A percentile compares a stretch with the other conserved stretches of the same genome.
Evolutionary conservation across 2,329 filamentous ascomycete genomes (phyloP).

Genomic region (Fusarium circinatum): DNA sequence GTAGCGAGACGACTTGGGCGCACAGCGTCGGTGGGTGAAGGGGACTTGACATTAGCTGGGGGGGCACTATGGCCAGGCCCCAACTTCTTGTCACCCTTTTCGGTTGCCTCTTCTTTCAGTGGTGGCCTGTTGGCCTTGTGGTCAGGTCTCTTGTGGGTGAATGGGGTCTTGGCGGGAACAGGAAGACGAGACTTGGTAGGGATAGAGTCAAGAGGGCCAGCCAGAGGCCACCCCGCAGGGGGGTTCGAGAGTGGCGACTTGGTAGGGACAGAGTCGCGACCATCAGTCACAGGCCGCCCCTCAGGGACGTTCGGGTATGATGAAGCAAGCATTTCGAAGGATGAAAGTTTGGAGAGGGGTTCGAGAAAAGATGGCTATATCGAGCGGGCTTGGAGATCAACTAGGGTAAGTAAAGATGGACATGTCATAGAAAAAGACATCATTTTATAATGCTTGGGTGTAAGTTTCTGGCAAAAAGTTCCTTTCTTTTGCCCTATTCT

Average conservation of each 20-base stretch:
- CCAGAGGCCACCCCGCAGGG: neutral
- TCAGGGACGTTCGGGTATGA: too few species aligned
- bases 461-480: neutral
- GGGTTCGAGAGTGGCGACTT: neutral
- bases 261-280: neutral
- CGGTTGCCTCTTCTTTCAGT: neutral
- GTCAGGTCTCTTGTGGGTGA: neutral
- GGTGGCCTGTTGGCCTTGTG: neutral
- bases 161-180: neutral
- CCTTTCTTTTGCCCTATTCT: neutral
- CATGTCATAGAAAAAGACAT: neutral
- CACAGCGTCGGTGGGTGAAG: neutral
- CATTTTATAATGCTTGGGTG: neutral
- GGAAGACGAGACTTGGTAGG: neutral
- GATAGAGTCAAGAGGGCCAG: neutral
- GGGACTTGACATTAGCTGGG: neutral
- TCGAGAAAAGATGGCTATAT: neutral
- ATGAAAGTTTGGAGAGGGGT: too few species aligned
- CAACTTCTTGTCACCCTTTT: neutral
- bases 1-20: neutral
- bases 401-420: neutral
- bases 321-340: fast-evolving
- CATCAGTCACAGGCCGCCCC: neutral
- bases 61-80: too few species aligned
- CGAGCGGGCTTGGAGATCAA: neutral